phyloP scores from a whole-genome alignment of 176 grass and related monocot genomes.

The Echinochloa phyllopogon region DNA sequence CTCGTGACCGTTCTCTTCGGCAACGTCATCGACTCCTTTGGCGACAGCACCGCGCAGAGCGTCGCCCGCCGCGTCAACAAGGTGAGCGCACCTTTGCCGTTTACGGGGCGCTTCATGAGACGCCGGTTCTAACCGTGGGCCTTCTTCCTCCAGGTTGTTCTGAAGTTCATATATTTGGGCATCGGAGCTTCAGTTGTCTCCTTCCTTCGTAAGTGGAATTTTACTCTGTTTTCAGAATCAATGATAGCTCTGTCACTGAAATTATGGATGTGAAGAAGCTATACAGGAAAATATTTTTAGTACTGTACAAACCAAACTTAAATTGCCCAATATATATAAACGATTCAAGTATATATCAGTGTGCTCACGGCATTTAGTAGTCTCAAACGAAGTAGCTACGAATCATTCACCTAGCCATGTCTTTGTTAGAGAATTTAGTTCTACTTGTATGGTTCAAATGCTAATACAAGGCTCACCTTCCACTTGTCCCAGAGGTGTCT shows the following conservation, averaged over 20 bases:
- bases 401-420: not conserved
- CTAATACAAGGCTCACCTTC: constrained; percentile 12
- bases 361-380: not conserved
- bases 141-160: constrained; percentile 54
- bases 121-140: not conserved
- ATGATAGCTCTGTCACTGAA: not conserved
- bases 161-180: constrained; percentile 69
- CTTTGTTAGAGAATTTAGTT: not conserved
- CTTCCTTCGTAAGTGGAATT: constrained; percentile 68
- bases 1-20: constrained; percentile 60
- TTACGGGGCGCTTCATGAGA: not conserved
- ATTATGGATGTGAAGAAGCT: not conserved
- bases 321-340: not conserved
- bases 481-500: constrained; percentile 54
- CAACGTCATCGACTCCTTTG: constrained; percentile 54
- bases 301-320: not conserved
- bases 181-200: constrained; percentile 47
- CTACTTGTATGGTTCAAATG: not conserved
- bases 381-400: not conserved
- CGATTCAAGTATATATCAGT: not conserved
- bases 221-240: not conserved
- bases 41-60: constrained; percentile 20
- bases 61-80: constrained; percentile 50
- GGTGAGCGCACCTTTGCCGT: constrained; percentile 10
- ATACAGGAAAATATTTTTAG: not conserved